Base-by-base conservation (phyloP, 768 basidiomycete genomes). In the Leccinum imitatum region DNA sequence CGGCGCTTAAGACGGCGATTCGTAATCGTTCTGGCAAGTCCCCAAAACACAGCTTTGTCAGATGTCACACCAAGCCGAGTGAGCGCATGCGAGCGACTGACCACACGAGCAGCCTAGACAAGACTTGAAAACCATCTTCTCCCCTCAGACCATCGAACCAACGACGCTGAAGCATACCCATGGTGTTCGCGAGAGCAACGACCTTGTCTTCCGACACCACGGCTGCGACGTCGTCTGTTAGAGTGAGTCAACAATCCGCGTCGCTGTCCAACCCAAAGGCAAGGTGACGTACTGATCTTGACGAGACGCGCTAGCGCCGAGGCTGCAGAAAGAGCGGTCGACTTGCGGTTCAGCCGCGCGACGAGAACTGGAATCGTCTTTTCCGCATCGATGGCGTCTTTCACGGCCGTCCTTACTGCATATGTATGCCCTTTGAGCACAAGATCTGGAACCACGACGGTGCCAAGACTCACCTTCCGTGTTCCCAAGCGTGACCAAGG, bases 71-170 rank as follows among this genome's bases (percentile, higher is more conserved):
- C 23, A 23, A 23, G 23, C 23, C 3, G 23, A 23, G 23, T 23
- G 23, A 23, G 23, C 23, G 23, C 23, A 23, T 23, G 23, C 3
- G 23, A 23, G 3, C 3, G 3, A 23, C 23, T 23, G 23, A 23
- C 23, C 23, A 23, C 23, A 23, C 23, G 6, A 73, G 51, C 5
- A 73, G 15, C 30, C 60, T 50, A 4, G 56, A 57, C 1, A 72
- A 46, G n/a, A 64, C 63, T 25, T 58, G 59, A 1, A 72, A 56
- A 21, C 67, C 67, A 27, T 72, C 71, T 62, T 71, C 71, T 37
- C 69, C 69, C 1, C 55, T 59, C n/a, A 61, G 14, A 10, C 63
- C 69, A 19, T 73, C 71, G n/a, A 73, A 72, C 69, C 71, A 69
- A 46, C 69, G 63, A 53, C 62, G 63, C 50, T 31, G 58, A 31